These are phyloP conservation scores for Claviceps pazoutovae DNA, from an alignment of 2,329 filamentous ascomycete genomes.

Conservation along the genomic window DNA sequence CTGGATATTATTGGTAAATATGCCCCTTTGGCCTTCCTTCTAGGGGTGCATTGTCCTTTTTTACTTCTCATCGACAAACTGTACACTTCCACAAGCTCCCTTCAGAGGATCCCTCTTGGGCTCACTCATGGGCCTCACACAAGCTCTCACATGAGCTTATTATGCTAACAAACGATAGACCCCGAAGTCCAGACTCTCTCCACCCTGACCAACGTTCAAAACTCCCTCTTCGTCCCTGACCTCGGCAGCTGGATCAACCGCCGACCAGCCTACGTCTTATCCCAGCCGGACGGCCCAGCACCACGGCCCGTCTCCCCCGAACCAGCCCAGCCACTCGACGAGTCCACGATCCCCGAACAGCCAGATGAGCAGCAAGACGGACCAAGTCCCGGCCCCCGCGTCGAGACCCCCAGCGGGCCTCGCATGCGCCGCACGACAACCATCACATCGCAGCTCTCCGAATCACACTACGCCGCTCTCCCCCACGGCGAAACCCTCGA, in stretches of 20 bases:
- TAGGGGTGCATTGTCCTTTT: not conserved
- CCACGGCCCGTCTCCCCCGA: not conserved
- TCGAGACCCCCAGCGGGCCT: slow-evolving; percentile 10
- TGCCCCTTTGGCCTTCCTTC: not conserved
- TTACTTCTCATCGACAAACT: not conserved
- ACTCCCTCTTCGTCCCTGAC: slow-evolving; percentile 74
- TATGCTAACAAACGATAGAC: slow-evolving; percentile 32
- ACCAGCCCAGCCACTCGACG: slow-evolving; percentile 7
- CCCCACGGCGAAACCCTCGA: slow-evolving; percentile 60
- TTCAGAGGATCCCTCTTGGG: no score
- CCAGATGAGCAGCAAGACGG: not conserved
- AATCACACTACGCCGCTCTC: slow-evolving; percentile 64
- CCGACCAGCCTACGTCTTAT: slow-evolving; percentile 63
- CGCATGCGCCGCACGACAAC: slow-evolving; percentile 33
- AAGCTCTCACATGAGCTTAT: no score
- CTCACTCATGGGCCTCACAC: no score
- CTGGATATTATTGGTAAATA: slow-evolving; percentile 25
- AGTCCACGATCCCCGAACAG: slow-evolving; percentile 4
- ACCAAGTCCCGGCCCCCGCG: slow-evolving; percentile 6
- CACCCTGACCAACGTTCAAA: slow-evolving; percentile 78
- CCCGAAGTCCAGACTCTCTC: slow-evolving; percentile 73
- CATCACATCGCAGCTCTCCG: slow-evolving; percentile 53
- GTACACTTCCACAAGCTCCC: not conserved
- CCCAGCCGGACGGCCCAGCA: slow-evolving; percentile 20
- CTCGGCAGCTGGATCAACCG: slow-evolving; percentile 65